Evolutionary conservation across 148 eudicot genomes (phyloP).

Genomic region (Nepenthes gracilis): DNA sequence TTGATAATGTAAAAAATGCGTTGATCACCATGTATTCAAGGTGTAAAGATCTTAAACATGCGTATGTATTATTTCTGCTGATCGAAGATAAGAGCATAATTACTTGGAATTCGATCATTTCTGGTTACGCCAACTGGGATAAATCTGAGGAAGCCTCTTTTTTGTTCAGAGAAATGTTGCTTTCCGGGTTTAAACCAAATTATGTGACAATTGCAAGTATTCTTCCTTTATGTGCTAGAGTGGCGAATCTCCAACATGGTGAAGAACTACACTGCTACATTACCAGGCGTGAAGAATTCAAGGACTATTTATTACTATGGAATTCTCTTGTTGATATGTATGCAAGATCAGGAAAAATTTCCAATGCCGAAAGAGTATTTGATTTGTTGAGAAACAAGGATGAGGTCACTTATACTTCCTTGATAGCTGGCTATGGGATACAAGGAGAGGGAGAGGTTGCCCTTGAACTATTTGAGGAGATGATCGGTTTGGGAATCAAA

Average conservation of each 20-base stretch:
- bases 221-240: slow-evolving; percentile 66
- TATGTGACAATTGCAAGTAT: slow-evolving; percentile 63
- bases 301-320: slow-evolving; percentile 37
- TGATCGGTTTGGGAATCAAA: slow-evolving; percentile 38
- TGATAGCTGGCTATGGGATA: slow-evolving; percentile 66
- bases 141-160: slow-evolving; percentile 57
- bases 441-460: slow-evolving; percentile 61
- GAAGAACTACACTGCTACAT: slow-evolving; percentile 73
- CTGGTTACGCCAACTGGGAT: slow-evolving; percentile 53
- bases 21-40: slow-evolving; percentile 72
- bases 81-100: slow-evolving; percentile 40
- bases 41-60: slow-evolving; percentile 57
- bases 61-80: slow-evolving; percentile 38
- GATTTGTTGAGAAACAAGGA: slow-evolving; percentile 41
- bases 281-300: slow-evolving; percentile 33
- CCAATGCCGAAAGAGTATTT: slow-evolving; percentile 42
- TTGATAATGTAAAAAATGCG: slow-evolving; percentile 56
- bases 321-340: slow-evolving; percentile 73
- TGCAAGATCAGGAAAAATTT: slow-evolving; percentile 60
- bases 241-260: slow-evolving; percentile 61
- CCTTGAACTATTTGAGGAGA: slow-evolving; percentile 52
- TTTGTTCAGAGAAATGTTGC: slow-evolving; percentile 68
- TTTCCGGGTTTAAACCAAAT: slow-evolving; percentile 53
- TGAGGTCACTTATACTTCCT: slow-evolving; percentile 64
- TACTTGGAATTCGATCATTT: slow-evolving; percentile 78